Conservation (phyloP, 164 flowering plant species). For the Santalum album region DNA sequence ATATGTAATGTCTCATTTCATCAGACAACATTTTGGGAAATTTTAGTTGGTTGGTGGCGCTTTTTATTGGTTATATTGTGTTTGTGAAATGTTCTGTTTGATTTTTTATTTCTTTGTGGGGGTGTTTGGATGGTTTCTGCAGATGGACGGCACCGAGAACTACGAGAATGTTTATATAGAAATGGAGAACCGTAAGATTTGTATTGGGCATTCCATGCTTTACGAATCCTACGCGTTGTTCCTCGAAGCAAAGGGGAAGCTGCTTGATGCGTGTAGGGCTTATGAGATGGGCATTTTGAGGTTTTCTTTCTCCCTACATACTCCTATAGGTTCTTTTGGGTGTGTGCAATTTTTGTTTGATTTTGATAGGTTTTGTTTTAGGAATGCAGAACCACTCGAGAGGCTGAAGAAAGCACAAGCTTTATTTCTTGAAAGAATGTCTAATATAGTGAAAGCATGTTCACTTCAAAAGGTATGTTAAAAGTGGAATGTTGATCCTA, state of each 20-base stretch:
- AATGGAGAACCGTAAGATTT: slow-evolving; percentile 45
- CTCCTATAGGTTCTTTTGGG: not conserved
- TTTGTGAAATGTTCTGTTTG: not conserved
- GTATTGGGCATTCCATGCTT: slow-evolving; percentile 35
- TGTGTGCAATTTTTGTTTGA: not conserved
- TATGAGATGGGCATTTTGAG: slow-evolving; percentile 70
- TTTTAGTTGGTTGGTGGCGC: not conserved
- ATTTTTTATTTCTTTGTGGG: not conserved
- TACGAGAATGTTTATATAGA: slow-evolving; percentile 40
- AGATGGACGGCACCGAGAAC: slow-evolving; percentile 61
- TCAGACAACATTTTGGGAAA: not conserved
- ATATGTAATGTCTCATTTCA: slow-evolving; percentile 33
- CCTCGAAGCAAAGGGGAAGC: slow-evolving; percentile 60
- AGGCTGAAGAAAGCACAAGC: slow-evolving; percentile 48
- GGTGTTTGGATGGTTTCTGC: slow-evolving; percentile 1
- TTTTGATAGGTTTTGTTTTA: slow-evolving; percentile 11
- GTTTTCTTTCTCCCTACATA: slow-evolving; percentile 20
- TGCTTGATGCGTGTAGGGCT: slow-evolving; percentile 48
- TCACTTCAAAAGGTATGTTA: slow-evolving; percentile 33
- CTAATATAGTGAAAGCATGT: slow-evolving; percentile 31
- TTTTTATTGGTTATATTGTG: not conserved
- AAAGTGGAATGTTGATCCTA: not conserved
- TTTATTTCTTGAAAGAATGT: slow-evolving; percentile 45
- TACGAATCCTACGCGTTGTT: slow-evolving; percentile 60
- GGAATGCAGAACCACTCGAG: slow-evolving; percentile 71